These are phyloP conservation scores for Pleurotus pulmonarius DNA, from an alignment of 768 basidiomycete genomes.

Conservation along the genomic window DNA sequence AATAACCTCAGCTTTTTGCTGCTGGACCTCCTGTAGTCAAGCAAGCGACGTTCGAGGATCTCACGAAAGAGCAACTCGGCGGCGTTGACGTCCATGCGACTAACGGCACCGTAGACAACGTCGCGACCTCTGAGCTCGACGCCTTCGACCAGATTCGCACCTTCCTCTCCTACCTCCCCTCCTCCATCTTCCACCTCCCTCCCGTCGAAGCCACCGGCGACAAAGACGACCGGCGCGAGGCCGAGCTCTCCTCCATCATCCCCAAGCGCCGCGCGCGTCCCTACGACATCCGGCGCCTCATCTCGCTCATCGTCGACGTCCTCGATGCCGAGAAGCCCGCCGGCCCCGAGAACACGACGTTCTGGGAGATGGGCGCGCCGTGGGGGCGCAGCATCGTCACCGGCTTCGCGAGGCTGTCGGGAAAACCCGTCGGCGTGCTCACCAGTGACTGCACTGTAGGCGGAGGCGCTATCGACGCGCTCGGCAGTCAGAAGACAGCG, in stretches of 20 bases:
- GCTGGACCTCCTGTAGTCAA: constrained; percentile 33
- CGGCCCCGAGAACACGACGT: constrained; percentile 17
- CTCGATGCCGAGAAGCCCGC: constrained; percentile 9
- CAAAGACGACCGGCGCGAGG: constrained; percentile 25
- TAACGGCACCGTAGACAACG: constrained; percentile 33
- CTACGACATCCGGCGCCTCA: constrained; percentile 32
- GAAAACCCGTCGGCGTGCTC: constrained; percentile 30
- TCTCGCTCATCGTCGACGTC: constrained; percentile 29
- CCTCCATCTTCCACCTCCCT: constrained; percentile 32
- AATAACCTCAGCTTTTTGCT: constrained; percentile 21
- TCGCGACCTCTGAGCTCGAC: constrained; percentile 31
- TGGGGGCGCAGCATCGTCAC: constrained; percentile 36
- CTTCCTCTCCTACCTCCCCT: constrained; percentile 37
- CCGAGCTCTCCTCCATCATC: constrained; percentile 30
- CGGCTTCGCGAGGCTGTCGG: constrained; percentile 33
- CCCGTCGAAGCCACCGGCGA: constrained; percentile 22
- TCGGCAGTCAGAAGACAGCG: constrained; percentile 35
- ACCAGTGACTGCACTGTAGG: constrained; percentile 35
- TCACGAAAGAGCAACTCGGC: constrained; percentile 30
- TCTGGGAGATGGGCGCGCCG: constrained; percentile 34
- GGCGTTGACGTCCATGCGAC: constrained; percentile 33
- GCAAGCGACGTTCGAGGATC: constrained; percentile 32
- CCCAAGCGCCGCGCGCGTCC: constrained; percentile 30
- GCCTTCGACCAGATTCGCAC: constrained; percentile 30
- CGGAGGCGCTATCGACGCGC: constrained; percentile 36